These are phyloP conservation scores for Auricularia sp. DNA, from an alignment of 768 basidiomycete species.

Conservation along the genomic window DNA sequence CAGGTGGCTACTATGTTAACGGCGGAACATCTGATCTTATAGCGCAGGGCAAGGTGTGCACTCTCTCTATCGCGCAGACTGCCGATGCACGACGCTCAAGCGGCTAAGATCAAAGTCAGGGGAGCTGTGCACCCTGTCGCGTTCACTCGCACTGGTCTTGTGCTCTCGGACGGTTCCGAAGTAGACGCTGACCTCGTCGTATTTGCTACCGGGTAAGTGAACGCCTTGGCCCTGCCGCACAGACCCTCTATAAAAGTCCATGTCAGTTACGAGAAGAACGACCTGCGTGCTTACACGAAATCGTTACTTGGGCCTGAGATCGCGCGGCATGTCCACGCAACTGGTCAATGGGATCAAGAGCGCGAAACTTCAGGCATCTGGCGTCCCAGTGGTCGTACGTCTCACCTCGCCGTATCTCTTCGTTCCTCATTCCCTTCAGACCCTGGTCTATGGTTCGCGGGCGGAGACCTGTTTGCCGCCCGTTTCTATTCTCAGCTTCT, in stretches of 20 bases:
- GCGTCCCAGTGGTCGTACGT: constrained; percentile 3
- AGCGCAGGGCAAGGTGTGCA: constrained; percentile 1
- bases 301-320: not conserved
- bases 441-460: constrained; percentile 1
- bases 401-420: not conserved
- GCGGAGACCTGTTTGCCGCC: not conserved
- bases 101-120: constrained; percentile 4
- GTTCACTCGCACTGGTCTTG: not conserved
- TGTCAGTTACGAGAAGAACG: not conserved
- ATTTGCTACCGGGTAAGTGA: constrained; percentile 5
- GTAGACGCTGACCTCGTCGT: constrained; percentile 5
- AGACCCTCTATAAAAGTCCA: not conserved
- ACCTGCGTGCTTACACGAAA: not conserved
- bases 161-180: constrained; percentile 4
- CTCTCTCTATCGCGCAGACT: not conserved
- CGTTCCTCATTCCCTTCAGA: not conserved
- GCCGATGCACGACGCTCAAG: not conserved
- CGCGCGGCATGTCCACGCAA: not conserved
- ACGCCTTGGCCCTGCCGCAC: too few species aligned
- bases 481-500: not conserved
- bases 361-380: not conserved
- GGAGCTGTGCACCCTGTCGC: not conserved
- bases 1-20: constrained; percentile 2
- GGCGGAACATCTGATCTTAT: constrained; percentile 1
- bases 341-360: not conserved